phyloP scores from a whole-genome alignment of 73 alveolate genomes.

The Symbiodinium pilosum region DNA sequence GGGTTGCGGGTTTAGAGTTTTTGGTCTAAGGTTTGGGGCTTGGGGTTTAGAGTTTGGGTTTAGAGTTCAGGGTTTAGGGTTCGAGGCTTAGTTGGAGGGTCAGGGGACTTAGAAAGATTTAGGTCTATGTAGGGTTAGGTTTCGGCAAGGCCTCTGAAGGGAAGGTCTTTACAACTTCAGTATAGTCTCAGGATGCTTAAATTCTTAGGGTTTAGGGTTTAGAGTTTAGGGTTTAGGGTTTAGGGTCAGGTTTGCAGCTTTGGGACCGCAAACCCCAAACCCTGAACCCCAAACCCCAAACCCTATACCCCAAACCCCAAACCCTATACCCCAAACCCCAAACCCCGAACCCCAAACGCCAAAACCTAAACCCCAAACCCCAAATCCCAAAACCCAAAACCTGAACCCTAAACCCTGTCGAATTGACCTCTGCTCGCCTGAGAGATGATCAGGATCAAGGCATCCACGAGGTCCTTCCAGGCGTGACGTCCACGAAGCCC shows the following conservation, averaged over 20 bases:
- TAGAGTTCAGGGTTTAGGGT: not conserved
- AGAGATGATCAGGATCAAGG: slow-evolving; percentile 69
- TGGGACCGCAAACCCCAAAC: no score
- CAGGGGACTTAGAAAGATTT: no score
- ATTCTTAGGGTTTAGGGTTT: no score
- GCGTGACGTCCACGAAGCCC: not conserved
- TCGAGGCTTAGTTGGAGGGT: no score
- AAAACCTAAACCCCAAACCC: slow-evolving; percentile 92
- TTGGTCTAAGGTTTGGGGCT: not conserved
- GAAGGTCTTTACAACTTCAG: not conserved
- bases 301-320: not conserved
- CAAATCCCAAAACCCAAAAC: slow-evolving; percentile 13
- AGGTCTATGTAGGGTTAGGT: no score
- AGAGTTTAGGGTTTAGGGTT: no score
- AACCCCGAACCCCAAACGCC: slow-evolving; percentile 37
- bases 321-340: not conserved
- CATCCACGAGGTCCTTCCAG: slow-evolving; percentile 86
- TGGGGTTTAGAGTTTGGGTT: not conserved
- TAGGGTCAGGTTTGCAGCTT: no score
- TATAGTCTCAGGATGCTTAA: not conserved
- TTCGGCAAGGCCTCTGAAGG: no score
- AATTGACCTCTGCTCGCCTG: not conserved
- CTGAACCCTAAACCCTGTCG: not conserved
- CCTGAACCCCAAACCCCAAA: not conserved
- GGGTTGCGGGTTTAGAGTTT: not conserved